Conservation (phyloP, 129 eudicot species). For the Cynara cardunculus region DNA sequence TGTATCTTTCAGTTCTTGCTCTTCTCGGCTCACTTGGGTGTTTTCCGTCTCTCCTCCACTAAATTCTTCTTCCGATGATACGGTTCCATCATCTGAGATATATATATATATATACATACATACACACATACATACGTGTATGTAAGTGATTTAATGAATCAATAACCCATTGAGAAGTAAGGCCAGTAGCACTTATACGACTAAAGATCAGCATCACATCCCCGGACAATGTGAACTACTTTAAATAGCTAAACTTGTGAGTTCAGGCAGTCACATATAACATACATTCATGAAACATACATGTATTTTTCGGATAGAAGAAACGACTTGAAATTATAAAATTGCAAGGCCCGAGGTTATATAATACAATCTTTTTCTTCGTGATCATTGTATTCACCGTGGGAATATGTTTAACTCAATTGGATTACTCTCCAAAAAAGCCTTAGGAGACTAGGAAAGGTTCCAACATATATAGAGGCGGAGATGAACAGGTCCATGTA, state of each 20-base stretch:
- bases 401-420: too few relatives aligned
- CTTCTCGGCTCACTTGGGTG: constrained; percentile 51
- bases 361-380: too few relatives aligned
- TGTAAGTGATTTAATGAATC: neutral
- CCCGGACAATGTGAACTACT: too few relatives aligned
- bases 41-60: constrained; percentile 69
- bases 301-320: neutral
- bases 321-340: neutral
- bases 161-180: neutral
- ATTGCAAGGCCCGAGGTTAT: too few relatives aligned
- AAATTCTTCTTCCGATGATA: constrained; percentile 66
- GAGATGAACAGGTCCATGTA: too few relatives aligned
- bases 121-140: too few relatives aligned
- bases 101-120: neutral
- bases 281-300: neutral
- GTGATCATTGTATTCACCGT: too few relatives aligned
- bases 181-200: neutral
- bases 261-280: neutral
- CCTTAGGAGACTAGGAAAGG: too few relatives aligned
- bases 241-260: neutral
- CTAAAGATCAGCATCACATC: too few relatives aligned
- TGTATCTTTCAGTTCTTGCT: constrained; percentile 64
- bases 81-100: constrained; percentile 35
- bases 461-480: too few relatives aligned
- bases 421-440: too few relatives aligned